These are phyloP conservation scores for Euphorbia pulcherrima DNA, from an alignment of 345 rosid genomes.

Conservation along the genomic window DNA sequence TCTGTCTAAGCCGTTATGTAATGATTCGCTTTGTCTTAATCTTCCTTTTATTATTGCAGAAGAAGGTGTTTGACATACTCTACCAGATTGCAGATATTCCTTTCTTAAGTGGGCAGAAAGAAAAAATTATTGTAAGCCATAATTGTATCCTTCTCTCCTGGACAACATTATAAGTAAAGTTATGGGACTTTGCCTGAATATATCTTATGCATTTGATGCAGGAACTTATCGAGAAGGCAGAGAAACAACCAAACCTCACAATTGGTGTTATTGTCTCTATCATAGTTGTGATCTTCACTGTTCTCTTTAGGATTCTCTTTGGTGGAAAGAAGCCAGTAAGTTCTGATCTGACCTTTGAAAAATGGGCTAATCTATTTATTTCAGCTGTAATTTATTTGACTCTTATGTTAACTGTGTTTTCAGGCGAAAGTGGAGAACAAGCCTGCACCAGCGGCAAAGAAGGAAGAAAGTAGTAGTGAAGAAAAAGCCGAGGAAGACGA, in stretches of 20 bases:
- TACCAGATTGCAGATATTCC: slow-evolving; percentile 71
- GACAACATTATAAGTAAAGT: neutral
- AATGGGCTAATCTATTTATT: neutral
- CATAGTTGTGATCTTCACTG: slow-evolving; percentile 42
- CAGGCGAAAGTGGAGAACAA: slow-evolving; percentile 42
- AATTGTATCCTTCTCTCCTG: neutral
- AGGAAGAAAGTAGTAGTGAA: slow-evolving; percentile 40
- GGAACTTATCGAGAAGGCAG: slow-evolving; percentile 77
- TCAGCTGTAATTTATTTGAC: neutral
- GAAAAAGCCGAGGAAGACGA: slow-evolving; percentile 42
- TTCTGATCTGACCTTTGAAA: neutral
- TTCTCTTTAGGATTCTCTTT: slow-evolving; percentile 50
- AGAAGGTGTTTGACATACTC: slow-evolving; percentile 51
- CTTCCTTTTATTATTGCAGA: slow-evolving; percentile 17
- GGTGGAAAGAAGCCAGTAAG: slow-evolving; percentile 69
- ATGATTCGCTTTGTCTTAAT: too few species aligned
- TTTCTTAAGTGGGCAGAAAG: slow-evolving; percentile 56
- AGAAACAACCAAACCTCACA: slow-evolving; percentile 61
- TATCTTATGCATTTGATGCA: slow-evolving; percentile 13
- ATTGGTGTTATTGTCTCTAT: slow-evolving; percentile 53
- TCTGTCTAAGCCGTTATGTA: neutral
- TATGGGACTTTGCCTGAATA: too few species aligned
- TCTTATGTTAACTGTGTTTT: too few species aligned
- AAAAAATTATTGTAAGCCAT: slow-evolving; percentile 52
- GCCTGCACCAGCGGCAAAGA: slow-evolving; percentile 36